phyloP scores from a whole-genome alignment of 2,329 filamentous ascomycete genomes.

The Microsporum ferrugineum region DNA sequence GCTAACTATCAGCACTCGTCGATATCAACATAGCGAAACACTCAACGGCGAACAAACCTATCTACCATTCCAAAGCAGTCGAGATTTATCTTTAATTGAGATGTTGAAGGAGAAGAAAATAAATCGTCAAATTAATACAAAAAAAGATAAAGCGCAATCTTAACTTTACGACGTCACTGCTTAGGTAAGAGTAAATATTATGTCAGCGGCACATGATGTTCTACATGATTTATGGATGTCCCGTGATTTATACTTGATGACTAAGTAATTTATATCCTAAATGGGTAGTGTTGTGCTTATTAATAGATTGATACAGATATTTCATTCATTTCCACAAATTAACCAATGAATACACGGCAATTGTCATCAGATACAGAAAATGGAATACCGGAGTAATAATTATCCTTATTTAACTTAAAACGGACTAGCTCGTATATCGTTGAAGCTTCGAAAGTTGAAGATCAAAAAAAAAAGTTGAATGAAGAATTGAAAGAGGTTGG shows the following conservation, averaged over 20 bases:
- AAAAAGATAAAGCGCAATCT: constrained; percentile 1
- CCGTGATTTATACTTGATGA: neutral
- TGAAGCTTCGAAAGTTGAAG: neutral
- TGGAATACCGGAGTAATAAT: neutral
- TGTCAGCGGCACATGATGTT: neutral
- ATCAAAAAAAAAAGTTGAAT: neutral
- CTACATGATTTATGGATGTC: neutral
- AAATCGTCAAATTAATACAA: neutral
- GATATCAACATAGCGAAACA: neutral
- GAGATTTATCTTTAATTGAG: neutral
- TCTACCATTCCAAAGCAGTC: neutral
- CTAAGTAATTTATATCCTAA: neutral
- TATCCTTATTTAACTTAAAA: neutral
- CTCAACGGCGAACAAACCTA: neutral
- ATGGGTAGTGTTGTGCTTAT: neutral
- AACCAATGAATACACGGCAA: neutral
- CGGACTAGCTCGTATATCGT: neutral
- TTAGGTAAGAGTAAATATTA: neutral
- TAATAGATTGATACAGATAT: neutral
- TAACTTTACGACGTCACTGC: constrained; percentile 3
- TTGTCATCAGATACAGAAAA: neutral
- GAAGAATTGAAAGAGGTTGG: neutral
- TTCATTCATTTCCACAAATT: neutral
- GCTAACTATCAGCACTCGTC: neutral
- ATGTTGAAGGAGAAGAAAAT: neutral